Percentiles rank a stretch among this genome's conserved stretches.
Evolutionary conservation across 2,329 filamentous ascomycete species (phyloP).

Genomic region (Coniochaeta hoffmannii): DNA sequence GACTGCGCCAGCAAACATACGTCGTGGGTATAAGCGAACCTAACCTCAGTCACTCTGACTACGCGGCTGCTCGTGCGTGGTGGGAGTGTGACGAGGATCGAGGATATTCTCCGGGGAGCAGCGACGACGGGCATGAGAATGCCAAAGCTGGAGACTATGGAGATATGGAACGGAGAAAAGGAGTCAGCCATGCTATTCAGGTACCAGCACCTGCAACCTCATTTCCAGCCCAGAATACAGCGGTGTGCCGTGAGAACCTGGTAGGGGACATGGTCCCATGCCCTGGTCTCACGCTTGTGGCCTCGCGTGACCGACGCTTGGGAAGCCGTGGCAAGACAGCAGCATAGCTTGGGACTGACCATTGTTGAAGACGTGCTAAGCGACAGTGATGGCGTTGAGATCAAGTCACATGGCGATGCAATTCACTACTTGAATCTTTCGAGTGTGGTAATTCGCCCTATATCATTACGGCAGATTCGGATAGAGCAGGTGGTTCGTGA

Average conservation of each 20-base stretch:
- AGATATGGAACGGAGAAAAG: too few species aligned
- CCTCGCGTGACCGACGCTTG: constrained; percentile 16
- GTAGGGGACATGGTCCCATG: constrained; percentile 21
- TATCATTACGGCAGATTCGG: constrained; percentile 24
- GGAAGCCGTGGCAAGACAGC: constrained; percentile 16
- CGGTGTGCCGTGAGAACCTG: constrained; percentile 15
- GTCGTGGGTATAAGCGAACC: too few species aligned
- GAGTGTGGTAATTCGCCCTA: constrained; percentile 19
- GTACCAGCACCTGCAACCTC: constrained; percentile 12
- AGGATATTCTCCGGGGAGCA: too few species aligned
- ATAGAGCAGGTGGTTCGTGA: constrained; percentile 17
- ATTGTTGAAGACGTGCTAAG: constrained; percentile 10
- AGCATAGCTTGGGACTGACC: constrained; percentile 9
- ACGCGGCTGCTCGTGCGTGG: too few species aligned
- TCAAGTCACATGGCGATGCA: constrained; percentile 22
- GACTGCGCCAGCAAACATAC: too few species aligned
- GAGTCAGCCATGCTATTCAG: constrained; percentile 22
- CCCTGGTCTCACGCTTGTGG: constrained; percentile 6
- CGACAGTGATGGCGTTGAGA: constrained; percentile 13
- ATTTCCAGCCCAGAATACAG: background rate
- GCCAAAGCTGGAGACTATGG: too few species aligned
- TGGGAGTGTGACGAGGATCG: too few species aligned
- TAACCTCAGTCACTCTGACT: too few species aligned
- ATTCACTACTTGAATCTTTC: constrained; percentile 20
- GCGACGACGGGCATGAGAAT: too few species aligned